A percentile compares a stretch with the other conserved stretches of the same genome.
These are phyloP conservation scores for Rubroboletus satanas DNA, from an alignment of 768 basidiomycete species.

Conservation along the genomic window DNA sequence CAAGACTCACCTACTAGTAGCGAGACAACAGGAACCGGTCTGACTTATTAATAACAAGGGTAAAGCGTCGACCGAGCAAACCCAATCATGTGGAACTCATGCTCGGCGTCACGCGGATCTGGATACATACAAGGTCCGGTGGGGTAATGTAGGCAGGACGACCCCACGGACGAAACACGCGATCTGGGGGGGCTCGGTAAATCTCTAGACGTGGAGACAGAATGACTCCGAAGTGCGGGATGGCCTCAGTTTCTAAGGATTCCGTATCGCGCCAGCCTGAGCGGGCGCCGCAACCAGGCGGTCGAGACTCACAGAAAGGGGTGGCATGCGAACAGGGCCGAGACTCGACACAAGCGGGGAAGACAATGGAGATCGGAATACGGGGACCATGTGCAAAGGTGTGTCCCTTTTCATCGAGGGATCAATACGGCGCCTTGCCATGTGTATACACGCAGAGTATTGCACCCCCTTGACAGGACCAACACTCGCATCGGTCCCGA, in stretches of 20 bases:
- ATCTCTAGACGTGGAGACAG: neutral
- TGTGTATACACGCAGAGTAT: too few relatives aligned
- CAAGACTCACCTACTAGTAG: too few relatives aligned
- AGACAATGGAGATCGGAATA: neutral
- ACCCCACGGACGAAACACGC: neutral
- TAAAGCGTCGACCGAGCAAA: too few relatives aligned
- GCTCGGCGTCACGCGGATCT: too few relatives aligned
- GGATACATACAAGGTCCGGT: neutral
- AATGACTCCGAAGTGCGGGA: neutral
- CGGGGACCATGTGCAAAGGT: neutral
- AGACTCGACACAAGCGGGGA: neutral
- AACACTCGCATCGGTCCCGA: too few relatives aligned
- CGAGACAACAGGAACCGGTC: too few relatives aligned
- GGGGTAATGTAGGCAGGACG: neutral
- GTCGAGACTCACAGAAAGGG: neutral
- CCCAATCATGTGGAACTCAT: too few relatives aligned
- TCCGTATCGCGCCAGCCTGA: neutral
- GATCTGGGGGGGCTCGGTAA: neutral
- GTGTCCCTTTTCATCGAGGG: neutral
- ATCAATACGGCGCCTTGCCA: too few relatives aligned
- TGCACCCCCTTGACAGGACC: too few relatives aligned
- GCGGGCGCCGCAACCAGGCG: too few relatives aligned
- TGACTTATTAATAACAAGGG: too few relatives aligned
- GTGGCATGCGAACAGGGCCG: neutral
- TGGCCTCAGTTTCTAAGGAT: neutral